Evolutionary conservation across 139 green algal genomes (phyloP), one percentile per base, ranked within the genome.

Genomic region (Haematococcus sp.): DNA sequence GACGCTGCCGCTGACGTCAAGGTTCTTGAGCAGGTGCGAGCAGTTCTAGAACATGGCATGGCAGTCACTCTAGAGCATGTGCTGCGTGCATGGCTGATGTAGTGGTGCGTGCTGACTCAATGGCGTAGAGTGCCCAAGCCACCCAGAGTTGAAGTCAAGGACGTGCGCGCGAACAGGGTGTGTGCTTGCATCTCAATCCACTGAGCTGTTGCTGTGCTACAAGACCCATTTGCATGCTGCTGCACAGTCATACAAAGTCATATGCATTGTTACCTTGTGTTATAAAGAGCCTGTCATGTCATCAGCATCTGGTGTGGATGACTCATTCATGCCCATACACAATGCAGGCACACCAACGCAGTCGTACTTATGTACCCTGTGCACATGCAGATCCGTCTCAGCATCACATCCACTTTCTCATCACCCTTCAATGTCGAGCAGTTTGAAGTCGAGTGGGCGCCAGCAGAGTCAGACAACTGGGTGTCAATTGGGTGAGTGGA

Each of bases 401-500:
- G 75, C 43, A 81, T 81, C 5, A 64, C 75, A 28, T 73, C 60
- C 16, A 35, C 25, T 20, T 76, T 68, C 30, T 59, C 75, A 4
- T 81, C 75, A 19, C 75, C 75, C 25, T 81, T 81, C 59, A 81
- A 81, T 25, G 46, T 76, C 23, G 75, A 81, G 60, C 56, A 66
- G n/a, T 81, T 81, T 54, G 75, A 81, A 52, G 75, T 81, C 25
- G 75, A 81, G 60, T 81, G 75, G 75, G 46, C 68, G 19, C 59
- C 68, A n/a, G 60, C 30, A 31, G 31, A 22, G 1, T 49, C 61
- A 7, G 17, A 51, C 17, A 4, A 52, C 31, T 68, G 61, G 61
- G 27, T 30, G 2, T 52, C 32, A 17, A 51, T 51, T 15, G 31
- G 61, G 61, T 51, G 27, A 4, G 58, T 34, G 58, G 3, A 25